Evolutionary conservation across 805 yeast species (phyloP).

Genomic region (Dipodascopsis uninucleata): DNA sequence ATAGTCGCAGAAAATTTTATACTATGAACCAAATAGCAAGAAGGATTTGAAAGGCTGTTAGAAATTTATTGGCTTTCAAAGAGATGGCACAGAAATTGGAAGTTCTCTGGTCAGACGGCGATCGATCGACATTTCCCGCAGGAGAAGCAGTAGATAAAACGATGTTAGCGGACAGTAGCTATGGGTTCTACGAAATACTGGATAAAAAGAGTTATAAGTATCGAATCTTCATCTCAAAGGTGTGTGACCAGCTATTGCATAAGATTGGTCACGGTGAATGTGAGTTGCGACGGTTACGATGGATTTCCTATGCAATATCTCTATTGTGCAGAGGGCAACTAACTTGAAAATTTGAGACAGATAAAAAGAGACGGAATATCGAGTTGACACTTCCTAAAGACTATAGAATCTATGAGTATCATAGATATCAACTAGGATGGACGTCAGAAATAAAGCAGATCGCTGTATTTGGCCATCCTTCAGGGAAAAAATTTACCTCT

Average conservation of each 20-base stretch:
- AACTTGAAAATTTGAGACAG: too few relatives aligned
- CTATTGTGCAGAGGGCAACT: too few relatives aligned
- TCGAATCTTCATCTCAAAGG: constrained; percentile 4
- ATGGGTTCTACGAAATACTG: constrained; percentile 1
- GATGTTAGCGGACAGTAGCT: constrained; percentile 1
- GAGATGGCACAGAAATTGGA: neutral
- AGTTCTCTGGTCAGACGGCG: constrained; percentile 17
- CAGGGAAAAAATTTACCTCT: constrained; percentile 21
- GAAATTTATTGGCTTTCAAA: too few relatives aligned
- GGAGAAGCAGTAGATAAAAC: constrained; percentile 8
- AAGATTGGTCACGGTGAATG: neutral
- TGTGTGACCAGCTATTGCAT: neutral
- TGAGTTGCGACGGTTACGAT: constrained; percentile 1
- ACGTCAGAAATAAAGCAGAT: constrained; percentile 10
- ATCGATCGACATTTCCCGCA: constrained; percentile 4
- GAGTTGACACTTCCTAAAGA: too few relatives aligned
- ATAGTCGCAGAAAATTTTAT: too few relatives aligned
- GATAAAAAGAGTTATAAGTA: neutral
- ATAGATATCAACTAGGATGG: neutral
- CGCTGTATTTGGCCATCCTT: constrained; percentile 24
- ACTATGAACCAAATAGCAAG: too few relatives aligned
- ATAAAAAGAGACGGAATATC: too few relatives aligned
- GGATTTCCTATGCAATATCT: neutral
- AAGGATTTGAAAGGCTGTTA: too few relatives aligned
- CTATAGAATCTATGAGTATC: constrained; percentile 8